Evolutionary conservation across 1,284 basidiomycete genomes (phyloP).

Genomic region (Fomitopsis betulina): DNA sequence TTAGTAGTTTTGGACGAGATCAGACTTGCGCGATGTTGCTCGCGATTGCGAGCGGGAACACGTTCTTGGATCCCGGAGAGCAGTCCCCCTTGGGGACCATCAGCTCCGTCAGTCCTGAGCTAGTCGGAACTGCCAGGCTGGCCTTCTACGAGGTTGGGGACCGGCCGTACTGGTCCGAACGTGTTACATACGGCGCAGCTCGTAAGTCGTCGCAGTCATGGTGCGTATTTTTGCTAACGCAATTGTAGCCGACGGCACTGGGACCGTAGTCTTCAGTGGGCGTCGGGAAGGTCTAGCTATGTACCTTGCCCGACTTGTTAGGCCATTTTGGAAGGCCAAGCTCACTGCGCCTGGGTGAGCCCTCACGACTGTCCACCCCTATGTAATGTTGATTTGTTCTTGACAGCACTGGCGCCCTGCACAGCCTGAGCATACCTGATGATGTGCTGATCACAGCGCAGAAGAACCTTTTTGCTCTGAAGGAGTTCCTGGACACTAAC

Average conservation of each 20-base stretch:
- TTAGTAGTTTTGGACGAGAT: conserved; percentile 74
- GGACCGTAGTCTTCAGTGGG: conserved; percentile 79
- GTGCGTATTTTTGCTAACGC: neutral
- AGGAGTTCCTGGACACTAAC: conserved; percentile 73
- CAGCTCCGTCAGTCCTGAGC: conserved; percentile 50
- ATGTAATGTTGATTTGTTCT: conserved; percentile 8
- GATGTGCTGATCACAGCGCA: conserved; percentile 64
- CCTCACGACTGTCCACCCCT: neutral
- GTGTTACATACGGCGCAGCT: conserved; percentile 51
- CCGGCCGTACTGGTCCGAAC: conserved; percentile 72
- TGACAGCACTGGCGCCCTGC: conserved; percentile 38
- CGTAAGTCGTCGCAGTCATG: conserved; percentile 24
- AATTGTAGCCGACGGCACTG: conserved; percentile 56
- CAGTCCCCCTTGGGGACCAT: conserved; percentile 44
- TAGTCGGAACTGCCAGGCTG: conserved; percentile 68
- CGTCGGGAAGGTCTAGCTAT: conserved; percentile 87
- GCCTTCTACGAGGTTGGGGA: conserved; percentile 85
- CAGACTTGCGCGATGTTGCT: conserved; percentile 93
- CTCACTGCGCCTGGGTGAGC: conserved; percentile 61
- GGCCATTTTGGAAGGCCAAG: conserved; percentile 85
- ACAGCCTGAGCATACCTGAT: conserved; percentile 60
- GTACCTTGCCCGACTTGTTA: conserved; percentile 81
- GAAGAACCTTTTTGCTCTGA: conserved; percentile 74
- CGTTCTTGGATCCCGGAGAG: conserved; percentile 57
- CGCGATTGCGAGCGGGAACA: conserved; percentile 72